Conservation (phyloP, 2,329 filamentous ascomycete species). For the Thermomyces lanuginosus region DNA sequence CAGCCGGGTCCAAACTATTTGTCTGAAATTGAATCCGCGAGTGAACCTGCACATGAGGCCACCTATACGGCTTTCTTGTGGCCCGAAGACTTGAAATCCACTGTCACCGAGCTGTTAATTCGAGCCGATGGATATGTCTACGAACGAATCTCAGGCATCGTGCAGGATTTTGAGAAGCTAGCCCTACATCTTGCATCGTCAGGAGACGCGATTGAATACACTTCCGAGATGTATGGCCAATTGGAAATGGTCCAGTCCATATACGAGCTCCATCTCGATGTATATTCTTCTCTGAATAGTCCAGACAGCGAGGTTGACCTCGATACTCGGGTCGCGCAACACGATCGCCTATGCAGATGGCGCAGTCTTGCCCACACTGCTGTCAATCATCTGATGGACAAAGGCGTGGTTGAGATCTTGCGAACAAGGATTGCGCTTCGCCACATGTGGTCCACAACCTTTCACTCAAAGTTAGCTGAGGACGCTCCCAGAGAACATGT, state of each 20-base stretch:
- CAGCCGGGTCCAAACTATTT: slow-evolving; percentile 17
- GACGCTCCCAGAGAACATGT: slow-evolving; percentile 43
- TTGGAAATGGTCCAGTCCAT: slow-evolving; percentile 43
- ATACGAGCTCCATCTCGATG: slow-evolving; percentile 52
- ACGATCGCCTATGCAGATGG: slow-evolving; percentile 46
- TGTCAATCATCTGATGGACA: slow-evolving; percentile 28
- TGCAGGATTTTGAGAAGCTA: slow-evolving; percentile 16
- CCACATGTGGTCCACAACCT: slow-evolving; percentile 51
- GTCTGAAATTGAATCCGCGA: no score
- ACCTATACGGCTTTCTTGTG: slow-evolving; percentile 40
- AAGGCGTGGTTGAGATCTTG: slow-evolving; percentile 13
- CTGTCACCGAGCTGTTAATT: slow-evolving; percentile 37
- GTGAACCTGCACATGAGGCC: no score
- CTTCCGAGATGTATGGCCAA: slow-evolving; percentile 18
- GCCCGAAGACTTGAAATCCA: slow-evolving; percentile 39
- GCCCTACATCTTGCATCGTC: slow-evolving; percentile 3
- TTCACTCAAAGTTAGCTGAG: slow-evolving; percentile 42
- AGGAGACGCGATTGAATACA: slow-evolving; percentile 13
- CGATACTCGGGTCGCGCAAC: slow-evolving; percentile 36
- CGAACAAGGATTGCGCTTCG: slow-evolving; percentile 37
- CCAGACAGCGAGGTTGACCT: slow-evolving; percentile 40
- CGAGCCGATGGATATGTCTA: slow-evolving; percentile 39
- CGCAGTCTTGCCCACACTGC: slow-evolving; percentile 39
- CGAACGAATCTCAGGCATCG: slow-evolving; percentile 16
- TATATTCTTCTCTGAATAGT: slow-evolving; percentile 47